Base-by-base conservation (phyloP, 2,329 filamentous ascomycete species). In the Waltergamsia citrina region DNA sequence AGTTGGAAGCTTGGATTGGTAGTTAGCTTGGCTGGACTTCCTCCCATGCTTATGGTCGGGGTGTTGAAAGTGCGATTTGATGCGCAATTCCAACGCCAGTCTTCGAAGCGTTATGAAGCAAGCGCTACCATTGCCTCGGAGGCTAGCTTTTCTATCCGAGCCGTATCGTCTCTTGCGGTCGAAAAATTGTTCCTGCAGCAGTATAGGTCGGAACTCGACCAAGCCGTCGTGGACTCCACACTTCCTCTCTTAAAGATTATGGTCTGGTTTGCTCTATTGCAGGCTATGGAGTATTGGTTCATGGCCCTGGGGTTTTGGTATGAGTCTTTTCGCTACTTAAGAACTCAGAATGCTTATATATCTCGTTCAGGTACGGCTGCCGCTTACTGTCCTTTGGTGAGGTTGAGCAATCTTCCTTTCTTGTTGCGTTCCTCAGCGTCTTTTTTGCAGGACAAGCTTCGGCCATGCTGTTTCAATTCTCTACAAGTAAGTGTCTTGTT, bases 251-350 rank as follows among this genome's bases (percentile, higher is more conserved):
- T 50, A n/a, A 40, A 27, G 4, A 52, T 56, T 36, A 59, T 59
- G 46, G 24, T 59, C 19, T 59, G 50, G 18, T 60, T 57, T 36
- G 54, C 53, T 5, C 36, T 61, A 3, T 59, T 54, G 2, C 58
- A 60, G 71, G 63, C 75, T 37, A 69, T 94, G 38, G 68, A 95
- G 39, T 94, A 88, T 49, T 64, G 92, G 44, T 94, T 87, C 59
- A 94, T 93, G 50, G 83, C 81, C 15, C 68, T 94, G 32, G 81
- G 83, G 25, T 94, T 94, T 60, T 94, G 86, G 86, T 94, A 90
- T 48, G 87, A 88, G 40, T n/a, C n/a, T n/a, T n/a, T n/a, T n/a
- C n/a, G n/a, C n/a, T n/a, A n/a, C n/a, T n/a, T n/a, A n/a, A n/a
- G n/a, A n/a, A n/a, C n/a, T n/a, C n/a, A n/a, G n/a, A n/a, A n/a